Conservation (phyloP, 768 basidiomycete genomes). For the Lanmaoa rubissima region DNA sequence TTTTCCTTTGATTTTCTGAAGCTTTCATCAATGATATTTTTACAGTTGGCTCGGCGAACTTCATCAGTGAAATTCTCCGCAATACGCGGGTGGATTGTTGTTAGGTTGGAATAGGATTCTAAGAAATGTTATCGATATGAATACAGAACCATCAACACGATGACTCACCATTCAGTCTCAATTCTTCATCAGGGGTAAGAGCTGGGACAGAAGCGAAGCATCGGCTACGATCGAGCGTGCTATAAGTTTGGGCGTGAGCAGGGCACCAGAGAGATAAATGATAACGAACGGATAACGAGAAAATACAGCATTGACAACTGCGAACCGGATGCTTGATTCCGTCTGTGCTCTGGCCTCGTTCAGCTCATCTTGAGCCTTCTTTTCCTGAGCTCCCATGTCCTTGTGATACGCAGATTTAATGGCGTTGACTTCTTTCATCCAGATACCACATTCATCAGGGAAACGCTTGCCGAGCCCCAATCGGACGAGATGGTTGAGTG, state of each 20-base stretch:
- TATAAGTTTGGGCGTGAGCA: neutral
- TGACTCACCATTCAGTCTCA: constrained; percentile 11
- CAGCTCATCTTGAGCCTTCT: constrained; percentile 13
- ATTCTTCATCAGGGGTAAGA: constrained; percentile 17
- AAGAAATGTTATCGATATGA: neutral
- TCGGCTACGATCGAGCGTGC: constrained; percentile 19
- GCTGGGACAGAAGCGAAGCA: constrained; percentile 13
- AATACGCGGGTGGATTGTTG: constrained; percentile 16
- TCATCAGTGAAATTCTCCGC: constrained; percentile 21
- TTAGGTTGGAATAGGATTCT: constrained; percentile 21
- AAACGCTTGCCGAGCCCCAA: constrained; percentile 34
- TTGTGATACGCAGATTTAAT: neutral
- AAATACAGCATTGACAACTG: constrained; percentile 29
- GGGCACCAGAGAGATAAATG: neutral
- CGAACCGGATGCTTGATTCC: constrained; percentile 21
- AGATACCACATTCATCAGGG: constrained; percentile 22
- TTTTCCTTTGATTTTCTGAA: constrained; percentile 27
- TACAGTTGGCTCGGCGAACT: constrained; percentile 12
- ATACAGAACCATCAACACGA: neutral
- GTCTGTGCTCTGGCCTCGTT: constrained; percentile 10
- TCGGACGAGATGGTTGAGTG: constrained; percentile 29
- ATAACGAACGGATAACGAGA: constrained; percentile 22
- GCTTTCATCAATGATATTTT: constrained; percentile 14
- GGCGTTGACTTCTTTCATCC: constrained; percentile 18
- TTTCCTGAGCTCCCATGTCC: constrained; percentile 4